Evolutionary conservation across 352 stramenopile species (phyloP).

Genomic region (Pythium aquatile): DNA sequence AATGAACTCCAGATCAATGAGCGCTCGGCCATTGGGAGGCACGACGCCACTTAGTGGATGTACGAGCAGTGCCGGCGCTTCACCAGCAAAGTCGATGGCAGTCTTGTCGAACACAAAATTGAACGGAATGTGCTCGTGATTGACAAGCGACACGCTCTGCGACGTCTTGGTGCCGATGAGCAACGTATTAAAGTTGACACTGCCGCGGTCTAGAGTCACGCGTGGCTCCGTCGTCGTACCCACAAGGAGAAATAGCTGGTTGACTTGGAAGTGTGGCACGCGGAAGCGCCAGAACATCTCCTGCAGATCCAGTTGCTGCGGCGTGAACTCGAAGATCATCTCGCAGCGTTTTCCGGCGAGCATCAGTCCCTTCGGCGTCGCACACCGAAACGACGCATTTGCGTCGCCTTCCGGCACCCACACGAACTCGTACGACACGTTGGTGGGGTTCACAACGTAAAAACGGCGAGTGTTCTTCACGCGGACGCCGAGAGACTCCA

Average conservation of each 20-base stretch:
- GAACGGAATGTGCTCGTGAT: slow-evolving; percentile 93
- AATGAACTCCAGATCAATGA: slow-evolving; percentile 89
- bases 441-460: slow-evolving; percentile 93
- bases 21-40: slow-evolving; percentile 78
- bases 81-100: slow-evolving; percentile 78
- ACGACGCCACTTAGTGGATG: slow-evolving; percentile 89
- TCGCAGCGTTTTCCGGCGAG: slow-evolving; percentile 91
- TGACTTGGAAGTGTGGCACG: slow-evolving; percentile 88
- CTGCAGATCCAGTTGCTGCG: slow-evolving; percentile 83
- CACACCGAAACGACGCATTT: slow-evolving; percentile 87
- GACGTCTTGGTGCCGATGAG: slow-evolving; percentile 86
- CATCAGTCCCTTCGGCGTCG: slow-evolving; percentile 89
- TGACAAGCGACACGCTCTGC: slow-evolving; percentile 89
- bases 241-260: slow-evolving; percentile 91
- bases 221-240: slow-evolving; percentile 90
- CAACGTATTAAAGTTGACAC: slow-evolving; percentile 91
- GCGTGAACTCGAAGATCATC: slow-evolving; percentile 96
- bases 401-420: slow-evolving; percentile 81
- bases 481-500: slow-evolving; percentile 88
- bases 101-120: slow-evolving; percentile 94
- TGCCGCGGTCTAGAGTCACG: slow-evolving; percentile 84
- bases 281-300: slow-evolving; percentile 93
- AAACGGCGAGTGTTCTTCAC: slow-evolving; percentile 92
- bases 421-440: slow-evolving; percentile 92
- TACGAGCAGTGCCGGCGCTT: slow-evolving; percentile 75